phyloP scores from a whole-genome alignment of 2,329 filamentous ascomycete genomes.

The Trichophyton equinum region DNA sequence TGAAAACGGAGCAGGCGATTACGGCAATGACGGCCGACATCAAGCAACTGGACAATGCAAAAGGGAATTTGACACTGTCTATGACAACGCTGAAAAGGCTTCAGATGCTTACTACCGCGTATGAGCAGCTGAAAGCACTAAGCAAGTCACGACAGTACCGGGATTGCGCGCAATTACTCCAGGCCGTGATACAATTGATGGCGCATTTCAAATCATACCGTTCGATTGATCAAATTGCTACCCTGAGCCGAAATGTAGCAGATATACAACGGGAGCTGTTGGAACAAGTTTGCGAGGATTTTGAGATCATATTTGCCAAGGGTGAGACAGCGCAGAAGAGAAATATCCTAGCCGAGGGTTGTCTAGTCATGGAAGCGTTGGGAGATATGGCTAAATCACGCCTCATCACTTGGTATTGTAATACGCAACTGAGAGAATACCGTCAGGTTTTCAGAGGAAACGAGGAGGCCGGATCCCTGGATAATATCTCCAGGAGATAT shows the following conservation, averaged over 20 bases:
- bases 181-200: slow-evolving; percentile 95
- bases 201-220: slow-evolving; percentile 96
- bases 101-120: slow-evolving; percentile 98
- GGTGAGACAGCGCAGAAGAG: slow-evolving; percentile 61
- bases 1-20: slow-evolving; percentile 88
- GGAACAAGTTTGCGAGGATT: slow-evolving; percentile 98
- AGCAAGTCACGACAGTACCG: slow-evolving; percentile 80
- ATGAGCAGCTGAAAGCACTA: slow-evolving; percentile 79
- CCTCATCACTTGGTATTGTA: slow-evolving; percentile 92
- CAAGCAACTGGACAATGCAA: slow-evolving; percentile 90
- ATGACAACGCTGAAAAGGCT: slow-evolving; percentile 96
- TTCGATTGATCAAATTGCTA: slow-evolving; percentile 95
- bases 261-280: slow-evolving; percentile 85
- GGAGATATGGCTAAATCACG: slow-evolving; percentile 74
- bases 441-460: slow-evolving; percentile 90
- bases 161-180: slow-evolving; percentile 84
- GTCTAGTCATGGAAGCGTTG: slow-evolving; percentile 85
- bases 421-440: slow-evolving; percentile 91
- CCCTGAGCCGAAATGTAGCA: slow-evolving; percentile 79
- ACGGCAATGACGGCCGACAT: slow-evolving; percentile 99
- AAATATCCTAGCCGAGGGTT: slow-evolving; percentile 68
- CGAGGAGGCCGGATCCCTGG: slow-evolving; percentile 87
- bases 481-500: slow-evolving; percentile 91
- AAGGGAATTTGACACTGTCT: slow-evolving; percentile 87
- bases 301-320: slow-evolving; percentile 88